Evolutionary conservation across 1,139 yeast genomes (phyloP), one percentile per base, ranked within the genome.

Genomic region (Blastobotrys proliferans): DNA sequence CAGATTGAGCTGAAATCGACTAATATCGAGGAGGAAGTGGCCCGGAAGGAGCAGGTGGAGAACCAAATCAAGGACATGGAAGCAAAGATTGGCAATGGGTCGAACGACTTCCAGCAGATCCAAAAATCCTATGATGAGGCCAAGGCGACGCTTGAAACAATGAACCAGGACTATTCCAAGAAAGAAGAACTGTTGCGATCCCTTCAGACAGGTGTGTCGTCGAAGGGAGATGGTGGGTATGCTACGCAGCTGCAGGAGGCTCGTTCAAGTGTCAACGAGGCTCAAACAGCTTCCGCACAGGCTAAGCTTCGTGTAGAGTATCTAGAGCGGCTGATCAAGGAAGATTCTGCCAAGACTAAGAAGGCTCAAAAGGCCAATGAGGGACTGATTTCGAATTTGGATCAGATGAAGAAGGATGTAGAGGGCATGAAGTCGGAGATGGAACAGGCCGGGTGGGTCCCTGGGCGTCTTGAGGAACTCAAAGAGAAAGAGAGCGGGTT

Each of bases 161-260:
- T 79, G 45, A 80, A 78, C 49, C 68, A 68, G 5, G 70, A 72
- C n/a, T 72, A 75, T 47, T 69, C 71, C 27, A 74, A 71, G 49
- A 85, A 84, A 53, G 94, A 87, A 56, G 97, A 90, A 51, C 70
- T 90, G 17, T 66, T 87, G 13, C 81, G 94, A 4, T 81, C 95
- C 0, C 70, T 94, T 32, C 81, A 92, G 0, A 90, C 97, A 0
- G 98, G 98, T 54, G 81, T 92, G 11, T 84, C 97, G 0, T 77
- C 95, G 0, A 81, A 79, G 45, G 74, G 81, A 0, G 85, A 84
- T 49, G 82, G 88, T 27, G 97, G 97, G 11, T 92, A 87, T 60
- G 71, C 76, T 45, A 74, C 81, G 3, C 95, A 88, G 55, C 66
- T 88, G 26, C 77, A 79, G 44, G 81, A 77, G 39, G 81, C 78